A percentile compares a stretch with the other conserved stretches of the same genome.
These are phyloP conservation scores for Stagonosporopsis vannaccii DNA, from an alignment of 2,329 filamentous ascomycete genomes.

Conservation along the genomic window DNA sequence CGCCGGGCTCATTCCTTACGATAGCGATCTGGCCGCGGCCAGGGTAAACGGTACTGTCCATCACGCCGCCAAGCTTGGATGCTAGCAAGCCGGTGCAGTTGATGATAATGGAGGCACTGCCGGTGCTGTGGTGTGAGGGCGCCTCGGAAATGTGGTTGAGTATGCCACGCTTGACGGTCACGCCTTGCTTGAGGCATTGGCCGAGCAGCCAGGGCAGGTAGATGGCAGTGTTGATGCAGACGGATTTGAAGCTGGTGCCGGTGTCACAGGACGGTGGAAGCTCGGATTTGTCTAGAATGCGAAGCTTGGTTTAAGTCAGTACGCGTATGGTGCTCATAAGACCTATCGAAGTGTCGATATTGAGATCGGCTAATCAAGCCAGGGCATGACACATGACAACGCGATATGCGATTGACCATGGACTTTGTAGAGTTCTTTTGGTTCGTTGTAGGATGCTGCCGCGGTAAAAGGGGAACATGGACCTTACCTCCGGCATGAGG, in stretches of 20 bases:
- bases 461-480: neutral
- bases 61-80: slow-evolving; percentile 78
- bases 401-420: neutral
- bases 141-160: slow-evolving; percentile 76
- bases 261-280: slow-evolving; percentile 72
- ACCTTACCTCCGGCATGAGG: slow-evolving; percentile 71
- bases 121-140: slow-evolving; percentile 63
- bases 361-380: neutral
- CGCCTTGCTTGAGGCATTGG: slow-evolving; percentile 77
- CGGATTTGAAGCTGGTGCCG: slow-evolving; percentile 78
- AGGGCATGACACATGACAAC: neutral
- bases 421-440: neutral
- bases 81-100: slow-evolving; percentile 87
- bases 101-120: slow-evolving; percentile 72
- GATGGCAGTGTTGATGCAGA: slow-evolving; percentile 89
- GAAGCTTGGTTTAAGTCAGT: slow-evolving; percentile 58
- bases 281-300: slow-evolving; percentile 61
- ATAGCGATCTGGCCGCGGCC: slow-evolving; percentile 84
- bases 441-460: neutral
- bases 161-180: slow-evolving; percentile 59
- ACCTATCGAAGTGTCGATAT: neutral
- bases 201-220: slow-evolving; percentile 88
- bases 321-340: neutral
- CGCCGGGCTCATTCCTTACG: slow-evolving; percentile 77
- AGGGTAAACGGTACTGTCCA: slow-evolving; percentile 75